Evolutionary conservation across 2,329 filamentous ascomycete genomes (phyloP), one percentile per base, ranked within the genome.

Genomic region (Colletotrichum neosansevieriae): DNA sequence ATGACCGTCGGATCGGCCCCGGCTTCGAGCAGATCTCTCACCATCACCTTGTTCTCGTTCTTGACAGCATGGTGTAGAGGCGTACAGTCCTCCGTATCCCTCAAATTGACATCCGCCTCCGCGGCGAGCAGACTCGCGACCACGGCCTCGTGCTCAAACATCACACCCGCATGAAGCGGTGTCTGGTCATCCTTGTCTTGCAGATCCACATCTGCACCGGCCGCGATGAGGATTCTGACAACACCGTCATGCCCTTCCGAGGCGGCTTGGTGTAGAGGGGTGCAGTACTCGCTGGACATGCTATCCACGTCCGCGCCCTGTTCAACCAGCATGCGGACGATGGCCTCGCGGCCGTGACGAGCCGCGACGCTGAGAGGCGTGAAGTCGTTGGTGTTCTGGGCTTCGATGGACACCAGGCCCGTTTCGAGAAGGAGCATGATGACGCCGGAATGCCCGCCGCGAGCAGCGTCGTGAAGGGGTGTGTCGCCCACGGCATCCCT

Each of bases 41-140:
- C 70, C 19, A 71, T 65, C 7, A 10, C 32, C 47, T 58, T 61
- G 15, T 59, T 71, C 42, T 67, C 70, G 53, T 71, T 71, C 54
- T 71, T 71, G 13, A 71, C 70, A 11, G 70, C 70, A 12, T 71
- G 70, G 57, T 71, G 70, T 19, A 71, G 56, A 34, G 70, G 68
- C 17, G 70, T 71, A 9, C 70, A 71, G 58, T 71, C 68, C 58
- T 71, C 70, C n/a, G 58, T 63, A 21, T 71, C 70, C 21, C 64
- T 7, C 1, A 69, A 4, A n/a, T 71, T 42, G 12, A 71, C 68
- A 4, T 67, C 57, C 29, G 70, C 70, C 13, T 67, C 64, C 15
- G 70, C 68, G 6, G 64, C 60, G 3, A 71, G 12, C 36, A 71
- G 7, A 12, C 53, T 61, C 13, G 57, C 63, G 3, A 71, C 71